A percentile compares a stretch with the other conserved stretches of the same genome.
phyloP scores from a whole-genome alignment of 495 filamentous ascomycete genomes.

The Penicillium taxi region DNA sequence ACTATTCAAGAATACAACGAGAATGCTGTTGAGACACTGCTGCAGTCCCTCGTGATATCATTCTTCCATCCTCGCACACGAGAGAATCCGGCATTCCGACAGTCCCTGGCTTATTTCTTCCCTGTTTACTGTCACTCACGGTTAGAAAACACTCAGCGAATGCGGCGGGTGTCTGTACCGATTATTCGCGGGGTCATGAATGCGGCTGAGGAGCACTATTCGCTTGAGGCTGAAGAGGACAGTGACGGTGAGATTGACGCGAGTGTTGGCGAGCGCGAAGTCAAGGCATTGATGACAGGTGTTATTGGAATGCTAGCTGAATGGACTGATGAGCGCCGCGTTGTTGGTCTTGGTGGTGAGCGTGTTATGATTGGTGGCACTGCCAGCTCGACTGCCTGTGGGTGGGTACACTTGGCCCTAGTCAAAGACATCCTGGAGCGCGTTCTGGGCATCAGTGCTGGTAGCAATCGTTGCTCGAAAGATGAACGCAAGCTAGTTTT shows the following conservation, averaged over 20 bases:
- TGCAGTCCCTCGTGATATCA: slow-evolving; percentile 71
- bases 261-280: slow-evolving; percentile 64
- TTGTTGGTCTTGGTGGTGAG: slow-evolving; percentile 59
- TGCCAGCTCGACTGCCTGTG: slow-evolving; percentile 41
- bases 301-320: slow-evolving; percentile 79
- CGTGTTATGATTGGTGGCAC: slow-evolving; percentile 45
- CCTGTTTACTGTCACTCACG: slow-evolving; percentile 88
- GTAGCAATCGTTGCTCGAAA: slow-evolving; percentile 43
- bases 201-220: slow-evolving; percentile 42
- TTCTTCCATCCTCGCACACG: slow-evolving; percentile 87
- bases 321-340: slow-evolving; percentile 92
- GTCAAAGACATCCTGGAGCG: slow-evolving; percentile 32
- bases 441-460: slow-evolving; percentile 23
- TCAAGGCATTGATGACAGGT: slow-evolving; percentile 67
- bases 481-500: slow-evolving; percentile 82
- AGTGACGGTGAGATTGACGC: slow-evolving; percentile 53
- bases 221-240: slow-evolving; percentile 48
- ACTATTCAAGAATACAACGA: slow-evolving; percentile 43
- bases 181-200: slow-evolving; percentile 56
- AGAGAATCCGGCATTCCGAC: slow-evolving; percentile 77
- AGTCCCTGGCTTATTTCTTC: slow-evolving; percentile 89
- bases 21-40: slow-evolving; percentile 51
- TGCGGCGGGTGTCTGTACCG: slow-evolving; percentile 61
- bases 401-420: slow-evolving; percentile 45
- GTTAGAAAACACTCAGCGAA: slow-evolving; percentile 67